Base-by-base conservation (phyloP, 1,284 basidiomycete genomes). In the Moesziomyces sp. region DNA sequence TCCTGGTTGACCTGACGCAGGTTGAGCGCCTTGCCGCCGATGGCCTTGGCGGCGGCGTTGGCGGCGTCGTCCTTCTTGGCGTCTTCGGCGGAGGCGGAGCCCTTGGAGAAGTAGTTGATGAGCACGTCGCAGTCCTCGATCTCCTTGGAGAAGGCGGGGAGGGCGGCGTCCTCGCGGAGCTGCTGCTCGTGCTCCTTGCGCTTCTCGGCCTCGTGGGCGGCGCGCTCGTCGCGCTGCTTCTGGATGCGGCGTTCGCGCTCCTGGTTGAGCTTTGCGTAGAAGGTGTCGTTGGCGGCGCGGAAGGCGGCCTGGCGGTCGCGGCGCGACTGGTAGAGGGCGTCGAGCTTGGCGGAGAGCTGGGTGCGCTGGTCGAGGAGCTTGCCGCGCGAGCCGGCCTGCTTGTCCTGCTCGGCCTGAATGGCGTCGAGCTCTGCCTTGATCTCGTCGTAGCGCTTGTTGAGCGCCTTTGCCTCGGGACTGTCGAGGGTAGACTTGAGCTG, bases 71-170 rank as follows among this genome's bases (percentile, higher is more conserved):
- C 46, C 5, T 47, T 62, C 42, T 75, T 53, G 24, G 77, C 85
- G 11, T 46, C 21, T 1, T 46, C 45, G 11, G 24, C 54, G 86
- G 85, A 57, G n/a, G 63, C 46, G 16, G 91, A 92, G 3, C 60
- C 58, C 46, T 79, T 74, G 58, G 79, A 90, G 86, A 99, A 92
- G 85, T 89, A 92, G 84, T 94, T 92, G 84, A 99, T 92, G 70
- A 97, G 89, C 8, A 92, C 95, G 81, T 93, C 91, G 86, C 94
- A 97, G 85, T 99, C 97, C 86, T 99, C 94, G 79, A 99, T 95
- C 85, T 98, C 90, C 64, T 90, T 88, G 80, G 94, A 92, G 87
- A 90, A 99, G 0, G 97, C 97, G 43, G 97, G 95, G 44, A 89
- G 82, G 59, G 91, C 89, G 34, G 97, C 97, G 80, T 98, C 94